Percentiles rank a stretch among this genome's conserved stretches.
phyloP scores from a whole-genome alignment of 768 basidiomycete genomes.

The Boletus edulis region DNA sequence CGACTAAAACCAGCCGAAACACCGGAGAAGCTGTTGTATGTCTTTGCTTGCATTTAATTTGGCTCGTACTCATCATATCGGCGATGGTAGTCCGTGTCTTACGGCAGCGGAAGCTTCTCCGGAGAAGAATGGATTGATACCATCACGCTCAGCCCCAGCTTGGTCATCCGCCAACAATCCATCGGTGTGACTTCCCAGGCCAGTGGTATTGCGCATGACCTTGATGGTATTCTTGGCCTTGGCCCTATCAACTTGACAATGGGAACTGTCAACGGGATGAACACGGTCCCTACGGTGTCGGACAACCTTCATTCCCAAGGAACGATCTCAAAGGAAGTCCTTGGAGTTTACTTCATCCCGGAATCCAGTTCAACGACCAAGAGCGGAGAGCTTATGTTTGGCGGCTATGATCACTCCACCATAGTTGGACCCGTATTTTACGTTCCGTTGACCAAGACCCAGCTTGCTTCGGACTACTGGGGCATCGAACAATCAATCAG shows the following conservation, averaged over 20 bases:
- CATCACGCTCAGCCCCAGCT: slow-evolving; percentile 4
- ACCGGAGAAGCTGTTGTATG: slow-evolving; percentile 20
- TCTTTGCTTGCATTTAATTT: background rate
- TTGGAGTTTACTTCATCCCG: slow-evolving; percentile 36
- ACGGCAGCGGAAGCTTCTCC: background rate
- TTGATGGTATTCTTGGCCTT: slow-evolving; percentile 39
- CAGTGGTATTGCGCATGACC: slow-evolving; percentile 11
- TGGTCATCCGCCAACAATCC: slow-evolving; percentile 26
- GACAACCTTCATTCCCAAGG: slow-evolving; percentile 34
- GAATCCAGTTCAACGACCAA: too few relatives aligned
- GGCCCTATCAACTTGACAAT: slow-evolving; percentile 35
- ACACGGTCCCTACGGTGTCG: slow-evolving; percentile 31
- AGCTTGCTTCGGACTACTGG: slow-evolving; percentile 27
- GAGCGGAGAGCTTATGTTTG: slow-evolving; percentile 28
- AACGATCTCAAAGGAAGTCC: slow-evolving; percentile 22
- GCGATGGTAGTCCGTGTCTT: background rate
- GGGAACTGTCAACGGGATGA: slow-evolving; percentile 14
- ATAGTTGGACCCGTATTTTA: slow-evolving; percentile 18
- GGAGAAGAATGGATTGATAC: slow-evolving; percentile 20
- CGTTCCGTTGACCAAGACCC: slow-evolving; percentile 21
- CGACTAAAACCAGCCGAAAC: slow-evolving; percentile 7
- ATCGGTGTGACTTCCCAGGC: slow-evolving; percentile 34
- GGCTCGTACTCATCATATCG: background rate
- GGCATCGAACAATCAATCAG: slow-evolving; percentile 31
- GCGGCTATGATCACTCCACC: slow-evolving; percentile 18